Evolutionary conservation across 495 filamentous ascomycete species (phyloP).

Genomic region (Hyaloscypha hepaticicola): DNA sequence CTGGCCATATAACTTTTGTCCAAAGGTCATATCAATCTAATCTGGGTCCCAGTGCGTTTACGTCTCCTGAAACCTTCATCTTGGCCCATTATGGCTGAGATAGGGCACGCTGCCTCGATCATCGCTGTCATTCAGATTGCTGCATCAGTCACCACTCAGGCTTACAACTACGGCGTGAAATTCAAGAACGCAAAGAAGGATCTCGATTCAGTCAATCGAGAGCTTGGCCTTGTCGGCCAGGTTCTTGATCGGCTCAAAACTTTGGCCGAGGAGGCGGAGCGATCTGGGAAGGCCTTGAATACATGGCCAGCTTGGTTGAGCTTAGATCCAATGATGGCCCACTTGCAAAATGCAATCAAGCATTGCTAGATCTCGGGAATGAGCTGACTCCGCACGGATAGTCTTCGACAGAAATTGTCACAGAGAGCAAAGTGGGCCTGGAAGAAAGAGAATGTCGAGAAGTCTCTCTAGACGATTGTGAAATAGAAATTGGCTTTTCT

Average conservation of each 20-base stretch:
- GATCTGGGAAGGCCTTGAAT: neutral
- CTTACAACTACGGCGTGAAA: neutral
- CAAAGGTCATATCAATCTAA: too few species aligned
- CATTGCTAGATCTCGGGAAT: neutral
- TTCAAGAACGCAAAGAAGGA: neutral
- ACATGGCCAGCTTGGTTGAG: neutral
- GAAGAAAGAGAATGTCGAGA: neutral
- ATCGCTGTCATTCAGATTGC: neutral
- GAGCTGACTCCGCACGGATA: neutral
- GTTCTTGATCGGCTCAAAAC: too few species aligned
- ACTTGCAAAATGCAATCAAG: neutral
- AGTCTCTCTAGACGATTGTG: neutral
- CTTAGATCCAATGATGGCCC: neutral
- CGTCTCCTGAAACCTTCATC: too few species aligned
- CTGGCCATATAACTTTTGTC: too few species aligned
- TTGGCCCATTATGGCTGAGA: too few species aligned
- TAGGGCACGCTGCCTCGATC: conserved; percentile 1
- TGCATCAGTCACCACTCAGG: neutral
- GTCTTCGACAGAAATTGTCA: too few species aligned
- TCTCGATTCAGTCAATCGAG: neutral
- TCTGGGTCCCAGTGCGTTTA: too few species aligned
- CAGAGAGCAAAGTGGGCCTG: neutral
- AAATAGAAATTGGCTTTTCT: neutral
- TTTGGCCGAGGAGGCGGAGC: too few species aligned
- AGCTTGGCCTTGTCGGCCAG: neutral